Evolutionary conservation across 169 alveolate species (phyloP).

Genomic region (Eimeria praecox): DNA sequence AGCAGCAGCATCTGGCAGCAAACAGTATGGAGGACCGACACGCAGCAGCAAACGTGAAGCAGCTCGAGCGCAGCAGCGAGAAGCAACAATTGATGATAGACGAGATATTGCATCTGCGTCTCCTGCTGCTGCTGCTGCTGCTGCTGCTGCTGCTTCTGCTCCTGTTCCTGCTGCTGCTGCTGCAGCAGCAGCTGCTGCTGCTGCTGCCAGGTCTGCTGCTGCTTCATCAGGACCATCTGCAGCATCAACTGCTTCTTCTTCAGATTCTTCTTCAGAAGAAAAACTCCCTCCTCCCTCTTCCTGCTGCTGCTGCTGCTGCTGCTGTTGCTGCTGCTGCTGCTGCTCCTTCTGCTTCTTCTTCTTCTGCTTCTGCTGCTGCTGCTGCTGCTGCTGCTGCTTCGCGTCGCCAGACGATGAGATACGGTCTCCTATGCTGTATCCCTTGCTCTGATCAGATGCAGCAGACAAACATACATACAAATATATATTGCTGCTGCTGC

Average conservation of each 20-base stretch:
- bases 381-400: neutral
- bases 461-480: neutral
- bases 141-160: too few species aligned
- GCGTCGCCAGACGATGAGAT: neutral
- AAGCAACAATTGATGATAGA: neutral
- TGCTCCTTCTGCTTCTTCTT: too few species aligned
- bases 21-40: slow-evolving; percentile 1
- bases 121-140: slow-evolving; percentile 45
- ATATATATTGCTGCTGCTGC: too few species aligned
- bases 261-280: neutral
- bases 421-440: neutral
- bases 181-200: too few species aligned
- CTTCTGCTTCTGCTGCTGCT: neutral
- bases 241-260: slow-evolving; percentile 1
- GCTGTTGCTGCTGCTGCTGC: neutral
- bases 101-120: neutral
- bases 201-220: too few species aligned
- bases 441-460: neutral
- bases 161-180: too few species aligned
- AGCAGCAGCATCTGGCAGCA: neutral
- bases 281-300: neutral
- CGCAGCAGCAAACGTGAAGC: slow-evolving; percentile 4
- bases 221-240: neutral
- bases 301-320: neutral
- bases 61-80: neutral